Percentiles rank a stretch among this genome's conserved stretches.
phyloP scores from a whole-genome alignment of 2,329 filamentous ascomycete species.

The Sphaerostilbella broomeana region DNA sequence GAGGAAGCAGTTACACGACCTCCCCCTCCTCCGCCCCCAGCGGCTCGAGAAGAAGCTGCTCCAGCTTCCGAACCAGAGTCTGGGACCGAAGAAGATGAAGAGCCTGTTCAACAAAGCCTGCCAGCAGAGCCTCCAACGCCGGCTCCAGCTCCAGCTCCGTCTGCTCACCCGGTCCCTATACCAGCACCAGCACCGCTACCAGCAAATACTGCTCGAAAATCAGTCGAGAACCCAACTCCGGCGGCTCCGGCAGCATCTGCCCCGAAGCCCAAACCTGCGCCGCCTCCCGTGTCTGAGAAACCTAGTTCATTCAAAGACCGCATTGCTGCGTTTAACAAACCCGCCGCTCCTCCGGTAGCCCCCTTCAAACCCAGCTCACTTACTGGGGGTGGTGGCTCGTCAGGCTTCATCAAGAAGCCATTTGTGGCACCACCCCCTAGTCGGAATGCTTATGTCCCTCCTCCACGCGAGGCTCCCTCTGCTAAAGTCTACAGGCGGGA shows the following conservation, averaged over 20 bases:
- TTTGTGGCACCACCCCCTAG: conserved; percentile 94
- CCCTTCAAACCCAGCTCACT: conserved; percentile 77
- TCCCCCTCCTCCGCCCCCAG: conserved; percentile 20
- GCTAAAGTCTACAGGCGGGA: conserved; percentile 78
- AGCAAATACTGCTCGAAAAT: conserved; percentile 28
- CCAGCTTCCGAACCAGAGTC: conserved; percentile 26
- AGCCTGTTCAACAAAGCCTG: conserved; percentile 26
- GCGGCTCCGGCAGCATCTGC: conserved; percentile 20
- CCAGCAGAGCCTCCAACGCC: conserved; percentile 28
- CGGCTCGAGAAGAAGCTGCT: conserved; percentile 22
- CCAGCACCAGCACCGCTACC: conserved; percentile 19
- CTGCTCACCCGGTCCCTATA: conserved; percentile 14
- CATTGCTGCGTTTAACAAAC: conserved; percentile 94
- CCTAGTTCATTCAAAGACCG: conserved; percentile 86
- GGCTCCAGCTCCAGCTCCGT: conserved; percentile 20
- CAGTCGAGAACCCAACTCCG: conserved; percentile 35
- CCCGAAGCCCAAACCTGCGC: conserved; percentile 35
- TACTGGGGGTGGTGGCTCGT: conserved; percentile 39
- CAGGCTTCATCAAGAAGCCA: conserved; percentile 86
- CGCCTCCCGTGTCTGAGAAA: conserved; percentile 67
- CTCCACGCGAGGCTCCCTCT: conserved; percentile 61
- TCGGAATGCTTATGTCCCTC: conserved; percentile 82
- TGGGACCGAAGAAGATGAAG: conserved; percentile 30
- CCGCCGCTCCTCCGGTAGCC: conserved; percentile 75
- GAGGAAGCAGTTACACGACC: conserved; percentile 30